A percentile compares a stretch with the other conserved stretches of the same genome.
phyloP scores from a whole-genome alignment of 78 protist species.

The Acrasis kona region DNA sequence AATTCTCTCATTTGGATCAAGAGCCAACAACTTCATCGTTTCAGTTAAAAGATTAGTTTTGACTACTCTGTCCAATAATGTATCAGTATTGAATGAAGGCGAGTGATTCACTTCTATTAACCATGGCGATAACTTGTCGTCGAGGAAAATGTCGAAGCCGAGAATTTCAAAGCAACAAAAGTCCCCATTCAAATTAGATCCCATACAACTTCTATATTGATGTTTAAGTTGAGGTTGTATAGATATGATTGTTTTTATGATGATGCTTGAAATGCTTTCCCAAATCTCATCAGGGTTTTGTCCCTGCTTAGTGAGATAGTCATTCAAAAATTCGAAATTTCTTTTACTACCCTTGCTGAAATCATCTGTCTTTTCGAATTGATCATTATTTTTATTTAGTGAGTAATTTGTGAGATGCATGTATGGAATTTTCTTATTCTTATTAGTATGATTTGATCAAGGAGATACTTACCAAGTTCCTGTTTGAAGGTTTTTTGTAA shows the following conservation, averaged over 20 bases:
- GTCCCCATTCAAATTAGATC: neutral
- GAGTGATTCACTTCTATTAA: conserved; percentile 21
- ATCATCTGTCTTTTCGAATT: neutral
- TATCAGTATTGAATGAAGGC: neutral
- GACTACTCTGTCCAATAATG: too few species aligned
- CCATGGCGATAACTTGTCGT: neutral
- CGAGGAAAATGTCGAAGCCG: conserved; percentile 12
- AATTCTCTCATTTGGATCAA: too few species aligned
- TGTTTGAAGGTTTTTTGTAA: conserved; percentile 22
- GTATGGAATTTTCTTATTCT: neutral
- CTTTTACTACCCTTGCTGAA: conserved; percentile 16
- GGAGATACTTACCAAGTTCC: neutral
- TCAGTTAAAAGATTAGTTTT: too few species aligned
- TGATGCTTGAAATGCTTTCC: neutral
- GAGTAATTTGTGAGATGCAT: conserved; percentile 61
- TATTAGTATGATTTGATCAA: neutral
- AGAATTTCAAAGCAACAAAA: conserved; percentile 8
- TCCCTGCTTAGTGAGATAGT: neutral
- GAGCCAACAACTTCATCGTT: too few species aligned
- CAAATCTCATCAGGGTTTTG: conserved; percentile 2
- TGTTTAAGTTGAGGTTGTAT: neutral
- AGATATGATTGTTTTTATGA: conserved; percentile 15
- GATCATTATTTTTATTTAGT: conserved; percentile 19
- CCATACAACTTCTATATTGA: neutral
- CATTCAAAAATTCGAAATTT: neutral